Conservation (phyloP, 1,284 basidiomycete species). For the Apiotrichum gracile region DNA sequence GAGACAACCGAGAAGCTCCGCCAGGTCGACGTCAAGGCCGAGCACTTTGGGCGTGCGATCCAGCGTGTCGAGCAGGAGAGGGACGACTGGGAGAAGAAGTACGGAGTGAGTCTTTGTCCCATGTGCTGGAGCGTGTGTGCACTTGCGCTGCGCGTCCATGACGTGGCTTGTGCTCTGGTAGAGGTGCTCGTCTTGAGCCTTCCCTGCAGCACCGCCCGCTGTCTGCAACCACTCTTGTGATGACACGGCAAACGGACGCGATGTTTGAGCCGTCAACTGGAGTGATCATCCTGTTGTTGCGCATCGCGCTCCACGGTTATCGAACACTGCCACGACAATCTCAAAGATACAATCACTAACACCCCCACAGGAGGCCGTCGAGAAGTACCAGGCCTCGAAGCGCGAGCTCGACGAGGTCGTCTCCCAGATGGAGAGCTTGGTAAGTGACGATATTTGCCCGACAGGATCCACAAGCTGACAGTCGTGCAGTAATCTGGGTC, state of each 20-base stretch:
- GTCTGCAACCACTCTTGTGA: too few relatives aligned
- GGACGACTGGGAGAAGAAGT: conserved; percentile 90
- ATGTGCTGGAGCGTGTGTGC: too few relatives aligned
- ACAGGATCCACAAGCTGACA: too few relatives aligned
- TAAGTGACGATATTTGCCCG: conserved; percentile 18
- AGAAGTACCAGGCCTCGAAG: conserved; percentile 72
- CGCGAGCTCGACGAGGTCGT: conserved; percentile 84
- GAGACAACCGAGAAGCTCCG: conserved; percentile 97
- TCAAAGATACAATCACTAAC: conserved; percentile 11
- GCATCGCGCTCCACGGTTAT: too few relatives aligned
- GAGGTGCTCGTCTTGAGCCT: too few relatives aligned
- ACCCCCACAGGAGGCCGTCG: conserved; percentile 59
- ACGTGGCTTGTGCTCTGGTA: too few relatives aligned
- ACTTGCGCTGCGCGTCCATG: too few relatives aligned
- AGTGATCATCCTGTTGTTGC: too few relatives aligned
- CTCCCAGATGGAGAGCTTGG: conserved; percentile 68
- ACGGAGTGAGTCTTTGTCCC: conserved; percentile 30
- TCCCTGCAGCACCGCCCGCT: too few relatives aligned
- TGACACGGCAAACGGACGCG: too few relatives aligned
- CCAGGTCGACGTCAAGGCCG: conserved; percentile 97
- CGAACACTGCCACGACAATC: not conserved
- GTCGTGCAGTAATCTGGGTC: too few relatives aligned
- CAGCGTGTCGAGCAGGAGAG: conserved; percentile 83
- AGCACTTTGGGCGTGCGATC: conserved; percentile 95
- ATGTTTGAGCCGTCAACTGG: too few relatives aligned